Evolutionary conservation across 495 filamentous ascomycete genomes (phyloP).

Genomic region (Bacidia rubella): DNA sequence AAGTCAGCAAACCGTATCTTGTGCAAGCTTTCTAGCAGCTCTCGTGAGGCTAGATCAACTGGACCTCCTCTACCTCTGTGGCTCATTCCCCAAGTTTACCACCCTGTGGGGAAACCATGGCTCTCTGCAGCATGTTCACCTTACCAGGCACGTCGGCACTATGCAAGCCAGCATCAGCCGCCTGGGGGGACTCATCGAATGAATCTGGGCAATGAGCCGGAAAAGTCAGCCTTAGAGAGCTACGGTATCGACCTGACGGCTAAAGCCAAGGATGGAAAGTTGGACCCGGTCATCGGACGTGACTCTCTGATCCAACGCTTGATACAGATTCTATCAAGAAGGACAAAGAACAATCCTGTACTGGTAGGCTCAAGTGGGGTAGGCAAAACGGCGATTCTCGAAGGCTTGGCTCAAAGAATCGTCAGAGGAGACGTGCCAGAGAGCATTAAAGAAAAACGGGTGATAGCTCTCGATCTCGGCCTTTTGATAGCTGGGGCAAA

Average conservation of each 20-base stretch:
- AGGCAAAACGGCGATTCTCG: conserved; percentile 89
- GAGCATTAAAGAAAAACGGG: conserved; percentile 87
- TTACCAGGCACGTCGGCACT: background rate
- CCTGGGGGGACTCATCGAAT: conserved; percentile 89
- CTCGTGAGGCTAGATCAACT: too few species aligned
- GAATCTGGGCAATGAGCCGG: conserved; percentile 57
- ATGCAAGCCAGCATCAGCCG: conserved; percentile 35
- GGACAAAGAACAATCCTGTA: conserved; percentile 96
- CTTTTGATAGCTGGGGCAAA: conserved; percentile 91
- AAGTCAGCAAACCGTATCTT: too few species aligned
- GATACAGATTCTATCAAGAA: conserved; percentile 81
- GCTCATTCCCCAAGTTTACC: too few species aligned
- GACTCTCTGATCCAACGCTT: conserved; percentile 68
- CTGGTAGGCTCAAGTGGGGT: conserved; percentile 86
- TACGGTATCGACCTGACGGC: conserved; percentile 86
- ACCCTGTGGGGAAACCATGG: too few species aligned
- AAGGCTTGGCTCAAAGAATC: conserved; percentile 85
- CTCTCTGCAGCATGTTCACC: too few species aligned
- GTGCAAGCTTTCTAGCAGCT: too few species aligned
- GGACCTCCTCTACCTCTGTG: too few species aligned
- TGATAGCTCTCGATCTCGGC: conserved; percentile 76
- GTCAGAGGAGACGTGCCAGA: conserved; percentile 88
- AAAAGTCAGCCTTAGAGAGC: conserved; percentile 78
- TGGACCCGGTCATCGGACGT: conserved; percentile 91
- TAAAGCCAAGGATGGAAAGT: conserved; percentile 71